phyloP scores from a whole-genome alignment of 2,329 filamentous ascomycete genomes.

The Cercospora nicotianae region DNA sequence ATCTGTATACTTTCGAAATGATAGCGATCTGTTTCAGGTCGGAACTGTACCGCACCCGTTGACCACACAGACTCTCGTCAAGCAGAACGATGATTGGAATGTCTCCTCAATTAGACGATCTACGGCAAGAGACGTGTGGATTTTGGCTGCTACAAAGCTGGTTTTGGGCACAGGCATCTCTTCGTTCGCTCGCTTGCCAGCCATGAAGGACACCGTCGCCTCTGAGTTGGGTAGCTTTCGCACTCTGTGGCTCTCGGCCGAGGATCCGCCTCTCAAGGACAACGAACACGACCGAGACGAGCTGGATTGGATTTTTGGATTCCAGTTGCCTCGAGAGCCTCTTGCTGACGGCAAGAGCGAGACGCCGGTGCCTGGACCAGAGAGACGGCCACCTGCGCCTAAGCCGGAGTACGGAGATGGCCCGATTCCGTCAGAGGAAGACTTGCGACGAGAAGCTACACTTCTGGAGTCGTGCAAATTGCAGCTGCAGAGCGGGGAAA shows the following conservation, averaged over 20 bases:
- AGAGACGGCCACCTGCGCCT: constrained; percentile 50
- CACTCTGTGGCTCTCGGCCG: constrained; percentile 80
- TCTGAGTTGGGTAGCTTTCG: constrained; percentile 62
- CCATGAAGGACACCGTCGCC: constrained; percentile 80
- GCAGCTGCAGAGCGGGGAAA: constrained; percentile 16
- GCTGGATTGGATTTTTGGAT: constrained; percentile 87
- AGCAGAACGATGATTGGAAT: constrained; percentile 46
- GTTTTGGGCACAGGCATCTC: constrained; percentile 64
- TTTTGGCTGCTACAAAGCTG: constrained; percentile 68
- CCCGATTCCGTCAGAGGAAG: constrained; percentile 54
- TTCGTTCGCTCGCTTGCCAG: constrained; percentile 65
- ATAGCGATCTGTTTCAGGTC: constrained; percentile 72
- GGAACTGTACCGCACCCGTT: constrained; percentile 89
- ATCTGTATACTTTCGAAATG: constrained; percentile 68
- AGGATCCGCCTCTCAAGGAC: constrained; percentile 50
- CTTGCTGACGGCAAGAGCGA: constrained; percentile 56
- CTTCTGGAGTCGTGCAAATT: constrained; percentile 50
- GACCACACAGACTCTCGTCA: constrained; percentile 70
- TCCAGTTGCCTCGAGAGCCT: constrained; percentile 65
- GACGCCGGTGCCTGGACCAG: constrained; percentile 60
- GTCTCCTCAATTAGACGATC: constrained; percentile 53
- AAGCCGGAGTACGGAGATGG: constrained; percentile 53
- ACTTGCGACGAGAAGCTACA: constrained; percentile 56
- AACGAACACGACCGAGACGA: constrained; percentile 54
- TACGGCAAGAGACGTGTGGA: constrained; percentile 75